phyloP scores from a whole-genome alignment of 176 grass and related monocot genomes.

The Ananas comosus region DNA sequence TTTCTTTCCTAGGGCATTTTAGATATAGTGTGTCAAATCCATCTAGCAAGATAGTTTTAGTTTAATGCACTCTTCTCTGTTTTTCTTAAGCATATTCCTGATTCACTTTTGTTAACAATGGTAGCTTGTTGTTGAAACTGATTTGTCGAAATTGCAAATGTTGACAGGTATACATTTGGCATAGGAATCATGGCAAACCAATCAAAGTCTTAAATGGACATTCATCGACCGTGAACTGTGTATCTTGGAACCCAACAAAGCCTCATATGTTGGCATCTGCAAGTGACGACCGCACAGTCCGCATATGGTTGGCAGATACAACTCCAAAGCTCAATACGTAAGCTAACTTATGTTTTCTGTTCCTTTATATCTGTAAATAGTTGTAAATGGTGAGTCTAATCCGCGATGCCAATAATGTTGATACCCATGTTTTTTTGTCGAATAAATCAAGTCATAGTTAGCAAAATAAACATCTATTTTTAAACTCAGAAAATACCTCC shows the following conservation, averaged over 20 bases:
- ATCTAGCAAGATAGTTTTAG: no score
- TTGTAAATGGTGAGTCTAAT: conserved; percentile 17
- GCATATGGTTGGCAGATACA: conserved; percentile 52
- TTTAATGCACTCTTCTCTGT: no score
- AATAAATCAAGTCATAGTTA: neutral
- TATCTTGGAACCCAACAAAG: conserved; percentile 72
- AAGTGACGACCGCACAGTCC: conserved; percentile 73
- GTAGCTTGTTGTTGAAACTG: neutral
- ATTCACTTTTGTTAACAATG: neutral
- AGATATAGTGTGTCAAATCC: no score
- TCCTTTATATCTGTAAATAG: conserved; percentile 20
- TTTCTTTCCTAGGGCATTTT: no score
- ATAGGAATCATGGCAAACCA: conserved; percentile 37
- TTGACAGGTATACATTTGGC: conserved; percentile 85
- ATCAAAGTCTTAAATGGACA: conserved; percentile 77
- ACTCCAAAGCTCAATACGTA: neutral
- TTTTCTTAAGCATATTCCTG: neutral
- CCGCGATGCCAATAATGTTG: neutral
- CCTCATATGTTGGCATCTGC: conserved; percentile 87
- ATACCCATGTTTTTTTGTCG: neutral
- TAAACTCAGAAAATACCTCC: neutral
- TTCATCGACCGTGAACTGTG: conserved; percentile 68
- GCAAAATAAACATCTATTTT: neutral
- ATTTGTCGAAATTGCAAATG: neutral
- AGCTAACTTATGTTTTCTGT: neutral